Base-by-base conservation (phyloP, 305 asterid species). In the Fraxinus baroniana region DNA sequence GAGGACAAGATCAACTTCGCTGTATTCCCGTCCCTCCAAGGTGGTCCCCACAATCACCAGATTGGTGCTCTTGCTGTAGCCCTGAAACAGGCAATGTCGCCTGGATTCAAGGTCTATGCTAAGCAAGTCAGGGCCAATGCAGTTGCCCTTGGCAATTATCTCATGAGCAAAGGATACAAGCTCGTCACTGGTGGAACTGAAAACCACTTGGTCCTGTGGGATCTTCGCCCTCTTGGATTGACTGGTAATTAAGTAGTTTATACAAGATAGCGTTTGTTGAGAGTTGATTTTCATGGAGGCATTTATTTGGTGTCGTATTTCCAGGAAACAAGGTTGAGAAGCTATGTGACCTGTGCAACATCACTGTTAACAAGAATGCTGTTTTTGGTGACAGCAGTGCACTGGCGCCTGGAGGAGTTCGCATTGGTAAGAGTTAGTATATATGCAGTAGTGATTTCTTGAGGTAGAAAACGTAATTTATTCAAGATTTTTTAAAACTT, bases 301-400 rank as follows among this genome's bases (percentile, higher is more conserved):
- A 36, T 77, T 77, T 8, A 41, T 78, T 37, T 72, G 71, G 7
- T 77, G 70, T 52, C 57, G 46, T 9, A 62, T 44, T 62, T 83
- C 81, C 89, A 95, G 99, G 99, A 74, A 95, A 95, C 88, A 95
- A 95, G 89, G 97, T 94, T 75, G 99, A 95, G 92, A 95, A 95
- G 80, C 93, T 95, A 46, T 95, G 99, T 66, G 98, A 95, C 79
- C 90, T 94, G 52, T 91, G 96, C 92, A 89, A 89, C 91, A 95
- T 95, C 84, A 95, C 99, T 57, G 97, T 95, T 17, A 95, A 94
- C 93, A 95, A 95, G 92, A 94, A 94, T 83, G 98, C 99, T 35
- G 98, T 95, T 66, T 95, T 95, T 78, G 98, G 98, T 60, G 99
- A 95, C 92, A 95, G 98, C 90, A 94, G 98, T 83, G 98, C 98